Evolutionary conservation across 176 grass and related monocot genomes (phyloP).

Genomic region (Microstegium vimineum): DNA sequence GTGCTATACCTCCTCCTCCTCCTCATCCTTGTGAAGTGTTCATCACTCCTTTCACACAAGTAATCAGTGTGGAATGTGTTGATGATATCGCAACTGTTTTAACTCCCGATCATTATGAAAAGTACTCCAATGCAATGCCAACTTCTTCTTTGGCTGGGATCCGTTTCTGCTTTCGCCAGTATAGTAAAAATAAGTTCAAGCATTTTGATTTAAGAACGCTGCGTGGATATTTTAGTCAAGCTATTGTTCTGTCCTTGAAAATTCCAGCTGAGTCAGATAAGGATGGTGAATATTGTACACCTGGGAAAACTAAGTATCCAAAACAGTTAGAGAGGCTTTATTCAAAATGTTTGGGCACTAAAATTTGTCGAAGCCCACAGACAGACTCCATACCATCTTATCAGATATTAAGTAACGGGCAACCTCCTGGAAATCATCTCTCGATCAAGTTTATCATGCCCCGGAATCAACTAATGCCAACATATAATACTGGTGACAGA

Average conservation of each 20-base stretch:
- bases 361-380: slow-evolving; percentile 48
- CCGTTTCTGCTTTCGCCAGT: slow-evolving; percentile 91
- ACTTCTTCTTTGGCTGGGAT: slow-evolving; percentile 44
- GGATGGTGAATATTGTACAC: slow-evolving; percentile 25
- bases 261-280: slow-evolving; percentile 51
- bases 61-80: slow-evolving; percentile 99
- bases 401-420: slow-evolving; percentile 37
- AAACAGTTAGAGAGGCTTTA: slow-evolving; percentile 61
- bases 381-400: slow-evolving; percentile 47
- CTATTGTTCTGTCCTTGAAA: slow-evolving; percentile 54
- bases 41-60: slow-evolving; percentile 95
- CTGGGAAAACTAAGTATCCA: slow-evolving; percentile 43
- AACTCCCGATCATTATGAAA: slow-evolving; percentile 82
- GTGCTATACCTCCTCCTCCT: slow-evolving; percentile 78
- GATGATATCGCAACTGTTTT: slow-evolving; percentile 90
- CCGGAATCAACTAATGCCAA: slow-evolving; percentile 44
- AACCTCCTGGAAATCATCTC: slow-evolving; percentile 35
- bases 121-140: slow-evolving; percentile 42
- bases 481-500: slow-evolving; percentile 64
- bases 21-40: slow-evolving; percentile 98
- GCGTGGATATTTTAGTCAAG: slow-evolving; percentile 90
- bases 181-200: slow-evolving; percentile 92
- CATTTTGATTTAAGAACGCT: slow-evolving; percentile 83
- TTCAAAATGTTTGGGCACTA: slow-evolving; percentile 53
- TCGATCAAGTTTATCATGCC: slow-evolving; percentile 49